Conservation (phyloP, 2,329 filamentous ascomycete genomes). For the Beauveria sp. region DNA sequence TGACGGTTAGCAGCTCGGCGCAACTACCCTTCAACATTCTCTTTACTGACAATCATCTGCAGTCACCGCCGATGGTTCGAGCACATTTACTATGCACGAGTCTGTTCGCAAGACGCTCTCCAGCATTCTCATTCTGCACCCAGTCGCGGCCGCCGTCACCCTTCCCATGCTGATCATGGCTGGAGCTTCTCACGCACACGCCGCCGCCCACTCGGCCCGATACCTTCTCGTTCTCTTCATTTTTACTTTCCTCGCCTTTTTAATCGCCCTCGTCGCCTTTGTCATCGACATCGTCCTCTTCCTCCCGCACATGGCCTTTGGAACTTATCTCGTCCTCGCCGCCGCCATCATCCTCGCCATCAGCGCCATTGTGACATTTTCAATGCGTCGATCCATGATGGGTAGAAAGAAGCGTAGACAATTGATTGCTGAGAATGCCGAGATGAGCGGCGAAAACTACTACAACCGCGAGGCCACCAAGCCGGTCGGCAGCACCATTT, state of each 20-base stretch:
- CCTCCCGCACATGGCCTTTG: constrained; percentile 88
- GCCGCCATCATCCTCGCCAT: constrained; percentile 79
- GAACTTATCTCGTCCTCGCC: constrained; percentile 85
- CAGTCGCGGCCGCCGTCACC: constrained; percentile 78
- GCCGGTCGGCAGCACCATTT: constrained; percentile 26
- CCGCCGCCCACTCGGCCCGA: constrained; percentile 79
- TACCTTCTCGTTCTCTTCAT: constrained; percentile 83
- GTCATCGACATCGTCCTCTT: constrained; percentile 91
- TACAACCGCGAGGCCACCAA: constrained; percentile 63
- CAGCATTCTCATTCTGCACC: constrained; percentile 84
- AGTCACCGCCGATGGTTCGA: constrained; percentile 19
- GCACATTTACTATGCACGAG: constrained; percentile 49
- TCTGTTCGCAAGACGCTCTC: constrained; percentile 60
- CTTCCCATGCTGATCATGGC: constrained; percentile 79
- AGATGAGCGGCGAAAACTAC: constrained; percentile 94
- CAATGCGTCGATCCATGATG: constrained; percentile 87
- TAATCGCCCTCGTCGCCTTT: constrained; percentile 80
- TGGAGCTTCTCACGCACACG: constrained; percentile 74
- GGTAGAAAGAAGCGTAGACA: constrained; percentile 89
- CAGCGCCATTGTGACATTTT: constrained; percentile 80
- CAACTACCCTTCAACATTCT: background rate
- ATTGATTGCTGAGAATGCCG: constrained; percentile 85
- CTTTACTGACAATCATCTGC: background rate
- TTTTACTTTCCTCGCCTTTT: constrained; percentile 74
- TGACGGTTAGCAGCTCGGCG: constrained; percentile 54